Base-by-base conservation (phyloP, 2,329 filamentous ascomycete genomes). In the Thelonectria rubi region DNA sequence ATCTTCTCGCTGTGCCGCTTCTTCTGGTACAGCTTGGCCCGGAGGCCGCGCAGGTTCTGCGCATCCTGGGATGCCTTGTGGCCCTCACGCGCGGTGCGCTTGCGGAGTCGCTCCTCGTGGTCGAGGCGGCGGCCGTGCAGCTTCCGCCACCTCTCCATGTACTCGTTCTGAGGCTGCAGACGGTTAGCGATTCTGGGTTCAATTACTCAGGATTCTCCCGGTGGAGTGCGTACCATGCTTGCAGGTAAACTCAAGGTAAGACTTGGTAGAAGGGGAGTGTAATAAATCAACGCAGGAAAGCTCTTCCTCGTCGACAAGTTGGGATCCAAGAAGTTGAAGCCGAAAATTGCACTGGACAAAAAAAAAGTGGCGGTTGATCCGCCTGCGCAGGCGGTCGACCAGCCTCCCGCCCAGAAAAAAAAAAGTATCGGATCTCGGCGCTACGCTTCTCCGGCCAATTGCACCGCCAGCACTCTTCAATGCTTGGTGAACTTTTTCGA, bases 1-100 rank as follows among this genome's bases (percentile, higher is more conserved):
- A 97, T 97, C 90, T 99, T 99, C 84, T 99, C 94, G 78, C 94
- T 91, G 82, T 93, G 92, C 24, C 95, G 88, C 84, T 94, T 93
- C 86, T 98, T 90, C 78, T 94, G 91, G 82, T 95, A 90, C 73
- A 97, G 83, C 85, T 99, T 99, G 70, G 95, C 95, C 65, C 93
- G 86, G 72, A 98, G 87, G 67, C 95, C 95, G 64, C 91, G 90
- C 74, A 97, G 85, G 78, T 95, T 97, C 84, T 98, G 94, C 21
- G 95, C 93, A 81, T 97, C 90, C 75, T 95, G 86, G 52, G 91
- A 95, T 58, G 88, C 88, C 80, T 94, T 89, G 84, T 99, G 94
- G 62, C 88, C 90, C 82, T 97, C 92, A 81, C 95, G 90, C 63
- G 95, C 95, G 65, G 87, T 82, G 72, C 89, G 88, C 85, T 99